These are phyloP conservation scores for Psilocybe tampanensis DNA, from an alignment of 768 basidiomycete genomes.

Conservation along the genomic window DNA sequence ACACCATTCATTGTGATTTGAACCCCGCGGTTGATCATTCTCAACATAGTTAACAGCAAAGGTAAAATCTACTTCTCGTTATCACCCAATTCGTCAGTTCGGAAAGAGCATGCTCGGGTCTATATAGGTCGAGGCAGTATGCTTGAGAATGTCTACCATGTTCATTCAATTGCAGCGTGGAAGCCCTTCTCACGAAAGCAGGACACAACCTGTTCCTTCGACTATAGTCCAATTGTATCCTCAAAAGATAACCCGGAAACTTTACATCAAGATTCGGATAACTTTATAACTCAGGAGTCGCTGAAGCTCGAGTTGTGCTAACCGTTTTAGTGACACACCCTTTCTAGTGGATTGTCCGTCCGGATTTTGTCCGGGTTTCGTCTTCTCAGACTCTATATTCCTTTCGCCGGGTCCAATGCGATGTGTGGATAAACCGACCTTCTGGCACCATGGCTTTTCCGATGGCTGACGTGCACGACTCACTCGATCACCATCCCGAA, in stretches of 20 bases:
- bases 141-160: too few relatives aligned
- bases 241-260: background rate
- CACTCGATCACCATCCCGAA: background rate
- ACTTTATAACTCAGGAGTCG: background rate
- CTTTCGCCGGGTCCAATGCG: background rate
- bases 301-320: background rate
- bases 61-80: too few relatives aligned
- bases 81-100: too few relatives aligned
- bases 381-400: background rate
- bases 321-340: background rate
- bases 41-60: too few relatives aligned
- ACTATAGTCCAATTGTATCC: too few relatives aligned
- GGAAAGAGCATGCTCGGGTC: too few relatives aligned
- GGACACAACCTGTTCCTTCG: too few relatives aligned
- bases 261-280: background rate
- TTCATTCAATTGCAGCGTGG: too few relatives aligned
- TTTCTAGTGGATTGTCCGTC: background rate
- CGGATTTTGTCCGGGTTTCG: background rate
- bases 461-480: background rate
- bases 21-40: too few relatives aligned
- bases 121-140: too few relatives aligned
- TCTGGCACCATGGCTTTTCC: background rate
- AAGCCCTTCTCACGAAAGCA: too few relatives aligned
- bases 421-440: background rate
- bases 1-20: too few relatives aligned